Evolutionary conservation across 2,329 filamentous ascomycete species (phyloP).

Genomic region (Amauroascus verrucosus): DNA sequence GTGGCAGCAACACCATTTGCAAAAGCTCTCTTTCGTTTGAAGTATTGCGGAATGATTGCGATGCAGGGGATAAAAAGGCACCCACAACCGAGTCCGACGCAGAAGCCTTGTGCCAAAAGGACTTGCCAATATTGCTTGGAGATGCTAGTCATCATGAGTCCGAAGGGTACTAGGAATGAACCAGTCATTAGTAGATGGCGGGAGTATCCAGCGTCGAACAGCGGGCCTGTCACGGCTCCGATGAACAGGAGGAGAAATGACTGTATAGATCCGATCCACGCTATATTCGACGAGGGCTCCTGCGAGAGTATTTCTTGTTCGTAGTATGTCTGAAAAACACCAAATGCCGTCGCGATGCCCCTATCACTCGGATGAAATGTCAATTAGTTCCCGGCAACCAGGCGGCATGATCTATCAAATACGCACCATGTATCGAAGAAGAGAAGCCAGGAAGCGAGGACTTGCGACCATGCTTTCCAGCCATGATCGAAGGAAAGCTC

Average conservation of each 20-base stretch:
- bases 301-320: constrained; percentile 33
- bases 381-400: neutral
- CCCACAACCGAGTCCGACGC: constrained; percentile 48
- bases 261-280: constrained; percentile 45
- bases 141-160: constrained; percentile 46
- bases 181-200: constrained; percentile 33
- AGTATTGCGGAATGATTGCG: constrained; percentile 58
- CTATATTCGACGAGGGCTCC: constrained; percentile 39
- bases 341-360: constrained; percentile 45
- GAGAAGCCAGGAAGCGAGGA: constrained; percentile 37
- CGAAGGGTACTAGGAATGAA: constrained; percentile 39
- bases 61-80: constrained; percentile 55
- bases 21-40: constrained; percentile 46
- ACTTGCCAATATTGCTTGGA: constrained; percentile 45
- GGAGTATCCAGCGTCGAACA: constrained; percentile 46
- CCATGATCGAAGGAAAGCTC: constrained; percentile 15
- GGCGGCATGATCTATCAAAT: no score
- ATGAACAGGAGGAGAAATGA: constrained; percentile 45
- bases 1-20: constrained; percentile 52
- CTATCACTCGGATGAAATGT: constrained; percentile 20
- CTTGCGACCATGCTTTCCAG: constrained; percentile 37
- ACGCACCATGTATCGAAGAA: constrained; percentile 43
- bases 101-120: constrained; percentile 44
- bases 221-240: constrained; percentile 43
- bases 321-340: constrained; percentile 47